Conservation (phyloP, 148 eudicot genomes). For the Cornus florida region DNA sequence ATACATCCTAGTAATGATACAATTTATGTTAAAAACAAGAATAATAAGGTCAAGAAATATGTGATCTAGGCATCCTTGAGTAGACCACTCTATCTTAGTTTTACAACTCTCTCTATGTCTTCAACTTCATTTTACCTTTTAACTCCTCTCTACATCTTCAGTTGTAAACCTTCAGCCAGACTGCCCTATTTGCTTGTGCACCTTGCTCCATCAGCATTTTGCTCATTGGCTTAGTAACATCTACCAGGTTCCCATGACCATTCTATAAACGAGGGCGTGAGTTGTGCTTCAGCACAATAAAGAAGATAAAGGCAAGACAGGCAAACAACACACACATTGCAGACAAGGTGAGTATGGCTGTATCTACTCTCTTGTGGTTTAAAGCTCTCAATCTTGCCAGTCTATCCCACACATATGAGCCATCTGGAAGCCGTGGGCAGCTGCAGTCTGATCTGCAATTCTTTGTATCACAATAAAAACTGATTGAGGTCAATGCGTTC, state of each 20-base stretch:
- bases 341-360: conserved; percentile 19
- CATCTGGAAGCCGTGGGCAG: conserved; percentile 25
- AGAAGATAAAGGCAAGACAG: conserved; percentile 18
- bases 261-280: conserved; percentile 9
- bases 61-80: background rate
- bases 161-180: background rate
- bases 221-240: background rate
- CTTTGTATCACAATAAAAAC: conserved; percentile 16
- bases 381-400: conserved; percentile 14
- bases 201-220: background rate
- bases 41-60: background rate
- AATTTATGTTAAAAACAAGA: background rate
- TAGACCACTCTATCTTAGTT: background rate
- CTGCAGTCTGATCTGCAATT: conserved; percentile 12
- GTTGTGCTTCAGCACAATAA: conserved; percentile 22
- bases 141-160: background rate
- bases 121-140: too few relatives aligned
- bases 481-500: conserved; percentile 24
- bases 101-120: background rate
- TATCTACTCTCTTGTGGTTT: conserved; percentile 16
- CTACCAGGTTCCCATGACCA: background rate
- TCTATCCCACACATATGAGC: conserved; percentile 28
- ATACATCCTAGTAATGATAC: background rate
- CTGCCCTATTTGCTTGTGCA: background rate
- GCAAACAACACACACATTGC: conserved; percentile 23